Evolutionary conservation across 2,329 filamentous ascomycete species (phyloP), one percentile per base, ranked within the genome.

Genomic region (Colletotrichum sp.): DNA sequence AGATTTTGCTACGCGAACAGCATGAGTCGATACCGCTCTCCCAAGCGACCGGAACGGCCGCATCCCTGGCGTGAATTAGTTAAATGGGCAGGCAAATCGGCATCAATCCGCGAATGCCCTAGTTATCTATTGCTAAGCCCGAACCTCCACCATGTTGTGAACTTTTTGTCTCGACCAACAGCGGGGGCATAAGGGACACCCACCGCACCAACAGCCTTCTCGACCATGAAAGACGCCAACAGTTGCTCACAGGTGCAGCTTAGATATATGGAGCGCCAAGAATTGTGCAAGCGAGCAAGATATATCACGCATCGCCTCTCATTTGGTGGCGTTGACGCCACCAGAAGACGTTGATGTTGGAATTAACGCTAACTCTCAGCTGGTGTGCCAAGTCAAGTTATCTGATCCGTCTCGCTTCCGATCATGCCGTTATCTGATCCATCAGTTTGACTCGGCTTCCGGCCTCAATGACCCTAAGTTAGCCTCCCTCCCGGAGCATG

Each of bases 381-480:
- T 68, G 28, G 6, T 9, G 59, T 34, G 65, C 74, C 65, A 75
- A 77, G 66, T 32, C 49, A 13, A 26, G 30, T 77, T 77, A 77
- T 75, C 71, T 70, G 67, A 76, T 69, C 64, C 44, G 64, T 34
- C 60, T 34, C 49, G 30, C 44, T 28, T 26, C 59, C 71, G 36
- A 30, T 24, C 28, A n/a, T 6, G 64, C 59, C 66, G 21, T 67
- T 77, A 75, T 77, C 75, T 75, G 71, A 77, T 77, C 60, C n/a
- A 32, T 67, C 36, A 21, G 21, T 6, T 24, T 49, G 68, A 76
- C 36, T n/a, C 55, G 55, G 63, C 36, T 21, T 30, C 57, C 63
- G 55, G 64, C 32, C 28, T 52, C 59, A 59, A 52, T 24, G 21
- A 13, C 21, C 36, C 26, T 24, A 63, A 26, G n/a, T 21, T 24